Evolutionary conservation across 805 yeast species (phyloP).

Genomic region (Candida railenensis): DNA sequence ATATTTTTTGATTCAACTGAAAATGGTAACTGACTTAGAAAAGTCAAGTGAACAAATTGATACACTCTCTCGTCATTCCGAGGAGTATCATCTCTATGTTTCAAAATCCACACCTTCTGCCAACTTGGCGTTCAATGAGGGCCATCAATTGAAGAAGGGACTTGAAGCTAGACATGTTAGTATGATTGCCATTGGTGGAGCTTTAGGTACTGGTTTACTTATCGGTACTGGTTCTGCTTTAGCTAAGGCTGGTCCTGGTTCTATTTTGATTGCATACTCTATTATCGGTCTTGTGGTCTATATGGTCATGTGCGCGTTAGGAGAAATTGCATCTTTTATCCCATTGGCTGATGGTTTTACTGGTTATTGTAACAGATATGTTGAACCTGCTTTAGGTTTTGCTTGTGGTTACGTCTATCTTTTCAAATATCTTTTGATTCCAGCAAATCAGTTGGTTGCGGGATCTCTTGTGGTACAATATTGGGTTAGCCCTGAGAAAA

Average conservation of each 20-base stretch:
- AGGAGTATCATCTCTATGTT: conserved; percentile 47
- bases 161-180: conserved; percentile 59
- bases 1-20: too few relatives aligned
- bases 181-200: conserved; percentile 82
- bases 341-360: conserved; percentile 69
- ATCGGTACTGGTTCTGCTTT: conserved; percentile 76
- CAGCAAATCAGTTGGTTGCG: conserved; percentile 67
- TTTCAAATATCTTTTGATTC: conserved; percentile 51
- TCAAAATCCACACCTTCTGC: conserved; percentile 43
- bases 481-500: conserved; percentile 46
- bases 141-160: conserved; percentile 44
- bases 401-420: conserved; percentile 67
- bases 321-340: conserved; percentile 66
- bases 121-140: conserved; percentile 34
- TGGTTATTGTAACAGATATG: conserved; percentile 61
- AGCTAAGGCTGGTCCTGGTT: conserved; percentile 68
- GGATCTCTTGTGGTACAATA: conserved; percentile 53
- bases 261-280: conserved; percentile 62
- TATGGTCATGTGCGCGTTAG: conserved; percentile 66
- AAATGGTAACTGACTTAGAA: conserved; percentile 1
- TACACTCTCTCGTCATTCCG: conserved; percentile 41
- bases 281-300: conserved; percentile 71
- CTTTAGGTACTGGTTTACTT: conserved; percentile 76
- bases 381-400: conserved; percentile 66
- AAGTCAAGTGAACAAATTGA: conserved; percentile 24